phyloP scores from a whole-genome alignment of 805 yeast species.

The Spathaspora girioi region DNA sequence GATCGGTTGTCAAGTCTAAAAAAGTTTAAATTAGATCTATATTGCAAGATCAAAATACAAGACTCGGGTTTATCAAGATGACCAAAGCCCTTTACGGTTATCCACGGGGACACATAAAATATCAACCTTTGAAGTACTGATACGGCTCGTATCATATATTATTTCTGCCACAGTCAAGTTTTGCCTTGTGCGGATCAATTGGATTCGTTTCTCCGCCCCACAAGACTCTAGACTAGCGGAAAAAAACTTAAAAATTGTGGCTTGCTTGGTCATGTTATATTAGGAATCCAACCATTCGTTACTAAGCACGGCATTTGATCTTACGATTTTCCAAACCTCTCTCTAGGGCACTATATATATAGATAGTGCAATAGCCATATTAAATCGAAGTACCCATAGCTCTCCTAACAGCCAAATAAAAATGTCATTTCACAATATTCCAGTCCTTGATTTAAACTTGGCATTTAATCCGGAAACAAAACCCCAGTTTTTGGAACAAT shows the following conservation, averaged over 20 bases:
- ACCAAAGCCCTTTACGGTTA: neutral
- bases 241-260: slow-evolving; percentile 1
- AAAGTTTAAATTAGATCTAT: too few relatives aligned
- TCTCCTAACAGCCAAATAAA: neutral
- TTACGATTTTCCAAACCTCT: neutral
- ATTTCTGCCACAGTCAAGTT: neutral
- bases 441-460: slow-evolving; percentile 41
- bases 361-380: neutral
- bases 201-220: neutral
- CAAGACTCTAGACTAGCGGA: neutral
- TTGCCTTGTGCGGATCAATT: neutral
- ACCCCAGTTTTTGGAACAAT: slow-evolving; percentile 36
- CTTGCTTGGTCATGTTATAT: neutral
- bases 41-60: too few relatives aligned
- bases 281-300: neutral
- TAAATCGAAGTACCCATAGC: neutral
- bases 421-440: slow-evolving; percentile 38
- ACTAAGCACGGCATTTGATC: neutral
- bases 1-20: too few relatives aligned
- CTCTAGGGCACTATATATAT: neutral
- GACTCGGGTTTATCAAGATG: too few relatives aligned
- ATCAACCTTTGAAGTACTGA: neutral
- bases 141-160: neutral
- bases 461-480: slow-evolving; percentile 42
- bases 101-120: neutral